Base-by-base conservation (phyloP, 2,329 filamentous ascomycete species). In the Pyricularia grisea region DNA sequence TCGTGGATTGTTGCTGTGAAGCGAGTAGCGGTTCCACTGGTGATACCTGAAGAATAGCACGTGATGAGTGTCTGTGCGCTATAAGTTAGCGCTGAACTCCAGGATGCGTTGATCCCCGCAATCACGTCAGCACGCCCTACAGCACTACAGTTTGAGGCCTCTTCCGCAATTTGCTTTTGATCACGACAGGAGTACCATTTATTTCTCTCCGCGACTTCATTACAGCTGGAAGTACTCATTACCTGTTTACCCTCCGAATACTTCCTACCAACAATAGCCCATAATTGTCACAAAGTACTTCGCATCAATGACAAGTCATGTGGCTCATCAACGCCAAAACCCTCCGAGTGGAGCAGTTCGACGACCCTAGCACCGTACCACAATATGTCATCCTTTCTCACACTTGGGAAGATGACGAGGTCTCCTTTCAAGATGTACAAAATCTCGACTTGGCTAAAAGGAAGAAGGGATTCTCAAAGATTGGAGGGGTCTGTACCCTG, bases 321-420 rank as follows among this genome's bases (percentile, higher is more conserved):
- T 33, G 60, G 23, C 68, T 69, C 17, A 67, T 69, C 65, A 68
- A 69, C 36, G 42, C 66, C 20, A 14, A 61, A 20, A 68, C 68
- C 6, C 30, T 55, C 65, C 17, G 20, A n/a, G n/a, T 69, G 12
- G 66, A 65, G 66, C 66, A 68, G 33, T 68, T 67, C n/a, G 20
- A 65, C 3, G 68, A 50, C 31, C 28, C 30, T 3, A 9, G 11
- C 10, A 30, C 14, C 3, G 1, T 36, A 20, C 14, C 70, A 69
- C 1, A 61, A 0, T 74, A 74, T 50, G 69, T 67, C 69, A 75
- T 73, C 68, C 72, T 71, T 1, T 75, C 72, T 5, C 72, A 73
- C 65, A 71, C 69, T 6, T 73, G 72, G 70, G 69, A 68, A 7
- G 1, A 25, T 0, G 65, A 70, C 0, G 71, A 73, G 60, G 58